Percentiles rank a stretch among this genome's conserved stretches.
These are phyloP conservation scores for Multifurca ochricompacta DNA, from an alignment of 768 basidiomycete species.

Conservation along the genomic window DNA sequence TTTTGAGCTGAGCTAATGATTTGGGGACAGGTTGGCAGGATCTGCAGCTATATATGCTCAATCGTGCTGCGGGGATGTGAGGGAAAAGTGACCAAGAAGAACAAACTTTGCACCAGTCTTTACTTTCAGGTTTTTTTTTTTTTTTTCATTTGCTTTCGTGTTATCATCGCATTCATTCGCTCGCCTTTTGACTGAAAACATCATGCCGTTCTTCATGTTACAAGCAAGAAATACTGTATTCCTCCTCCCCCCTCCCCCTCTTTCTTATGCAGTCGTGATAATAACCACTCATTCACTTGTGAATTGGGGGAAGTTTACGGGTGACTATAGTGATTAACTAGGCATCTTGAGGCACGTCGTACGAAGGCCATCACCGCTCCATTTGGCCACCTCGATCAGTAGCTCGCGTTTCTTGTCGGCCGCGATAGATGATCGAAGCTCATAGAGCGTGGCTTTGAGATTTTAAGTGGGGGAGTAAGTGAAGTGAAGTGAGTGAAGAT, in stretches of 20 bases:
- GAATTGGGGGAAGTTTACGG: too few species aligned
- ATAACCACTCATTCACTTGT: slow-evolving; percentile 12
- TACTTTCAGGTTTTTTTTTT: neutral
- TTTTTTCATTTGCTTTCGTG: slow-evolving; percentile 10
- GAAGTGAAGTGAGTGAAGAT: neutral
- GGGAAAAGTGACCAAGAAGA: neutral
- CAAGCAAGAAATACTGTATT: slow-evolving; percentile 15
- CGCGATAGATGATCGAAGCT: slow-evolving; percentile 65
- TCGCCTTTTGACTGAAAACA: neutral
- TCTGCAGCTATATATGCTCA: slow-evolving; percentile 66
- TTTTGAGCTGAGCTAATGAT: neutral
- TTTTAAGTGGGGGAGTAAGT: neutral
- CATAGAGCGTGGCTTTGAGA: slow-evolving; percentile 66
- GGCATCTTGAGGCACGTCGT: slow-evolving; percentile 77
- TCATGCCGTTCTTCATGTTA: slow-evolving; percentile 11
- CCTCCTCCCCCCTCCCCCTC: neutral
- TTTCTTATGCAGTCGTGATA: slow-evolving; percentile 15
- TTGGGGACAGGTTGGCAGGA: slow-evolving; percentile 63
- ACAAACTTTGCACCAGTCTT: slow-evolving; percentile 11
- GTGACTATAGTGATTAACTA: too few species aligned
- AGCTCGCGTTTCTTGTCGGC: slow-evolving; percentile 71
- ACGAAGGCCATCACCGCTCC: slow-evolving; percentile 79
- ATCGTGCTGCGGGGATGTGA: slow-evolving; percentile 64
- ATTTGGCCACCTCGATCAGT: slow-evolving; percentile 69
- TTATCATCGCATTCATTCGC: slow-evolving; percentile 18